Conservation (phyloP, 345 rosid genomes). For the Hibiscus syriacus region DNA sequence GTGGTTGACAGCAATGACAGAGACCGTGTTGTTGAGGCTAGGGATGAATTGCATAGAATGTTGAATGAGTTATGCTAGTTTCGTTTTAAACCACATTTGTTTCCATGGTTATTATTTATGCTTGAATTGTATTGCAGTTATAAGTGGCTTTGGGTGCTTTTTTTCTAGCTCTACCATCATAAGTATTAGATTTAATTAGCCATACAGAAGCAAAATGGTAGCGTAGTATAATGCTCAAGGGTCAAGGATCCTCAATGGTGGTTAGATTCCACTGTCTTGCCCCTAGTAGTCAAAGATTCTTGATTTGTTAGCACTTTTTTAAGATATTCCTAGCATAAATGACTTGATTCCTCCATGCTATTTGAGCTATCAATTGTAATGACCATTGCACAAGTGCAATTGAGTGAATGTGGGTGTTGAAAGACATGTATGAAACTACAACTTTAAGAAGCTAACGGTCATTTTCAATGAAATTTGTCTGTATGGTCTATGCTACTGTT, state of each 20-base stretch:
- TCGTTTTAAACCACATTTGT: neutral
- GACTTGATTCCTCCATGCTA: neutral
- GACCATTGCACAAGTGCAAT: neutral
- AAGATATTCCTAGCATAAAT: neutral
- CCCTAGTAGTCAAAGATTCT: neutral
- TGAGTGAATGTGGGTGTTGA: neutral
- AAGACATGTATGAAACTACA: neutral
- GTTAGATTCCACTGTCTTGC: neutral
- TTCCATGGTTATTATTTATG: neutral
- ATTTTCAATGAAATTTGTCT: neutral
- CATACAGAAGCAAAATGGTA: neutral
- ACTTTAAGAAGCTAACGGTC: neutral
- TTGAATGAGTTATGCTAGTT: constrained; percentile 56
- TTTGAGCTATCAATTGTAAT: neutral
- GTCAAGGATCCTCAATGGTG: neutral
- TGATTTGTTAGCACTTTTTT: neutral
- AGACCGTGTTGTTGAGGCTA: constrained; percentile 66
- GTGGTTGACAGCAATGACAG: constrained; percentile 87
- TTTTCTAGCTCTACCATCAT: neutral
- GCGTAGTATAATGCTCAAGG: neutral
- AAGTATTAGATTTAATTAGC: neutral
- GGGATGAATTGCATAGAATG: constrained; percentile 90
- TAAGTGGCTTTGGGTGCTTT: neutral
- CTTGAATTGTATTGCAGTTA: neutral
- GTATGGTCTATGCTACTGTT: neutral